These are phyloP conservation scores for Arthrobotrys sinensis DNA, from an alignment of 2,329 filamentous ascomycete genomes.

Conservation along the genomic window DNA sequence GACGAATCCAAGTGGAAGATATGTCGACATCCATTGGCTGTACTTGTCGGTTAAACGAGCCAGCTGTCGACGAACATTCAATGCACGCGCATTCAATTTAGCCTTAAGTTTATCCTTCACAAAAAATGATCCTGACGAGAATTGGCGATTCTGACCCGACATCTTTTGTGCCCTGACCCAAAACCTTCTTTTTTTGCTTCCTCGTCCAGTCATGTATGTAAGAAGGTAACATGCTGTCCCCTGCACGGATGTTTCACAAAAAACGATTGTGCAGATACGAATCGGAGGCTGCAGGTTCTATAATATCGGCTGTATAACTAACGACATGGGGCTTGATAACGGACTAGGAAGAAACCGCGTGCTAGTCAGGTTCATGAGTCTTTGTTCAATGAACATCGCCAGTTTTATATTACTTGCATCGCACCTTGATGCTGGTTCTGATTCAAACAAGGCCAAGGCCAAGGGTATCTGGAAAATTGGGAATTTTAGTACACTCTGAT, in stretches of 20 bases:
- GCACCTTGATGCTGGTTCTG: slow-evolving; percentile 44
- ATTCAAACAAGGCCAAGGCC: slow-evolving; percentile 20
- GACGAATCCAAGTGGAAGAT: not conserved
- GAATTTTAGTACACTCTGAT: slow-evolving; percentile 1
- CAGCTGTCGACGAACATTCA: slow-evolving; percentile 2
- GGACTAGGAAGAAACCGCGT: slow-evolving; percentile 21
- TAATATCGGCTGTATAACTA: not conserved
- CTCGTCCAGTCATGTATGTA: slow-evolving; percentile 9
- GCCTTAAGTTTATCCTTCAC: slow-evolving; percentile 26
- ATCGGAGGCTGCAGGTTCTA: slow-evolving; percentile 9
- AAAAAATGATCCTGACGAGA: slow-evolving; percentile 11
- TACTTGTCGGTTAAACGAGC: slow-evolving; percentile 37
- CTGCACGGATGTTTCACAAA: slow-evolving; percentile 43
- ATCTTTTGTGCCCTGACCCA: slow-evolving; percentile 1
- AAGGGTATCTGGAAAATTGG: slow-evolving; percentile 33
- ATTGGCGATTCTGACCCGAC: slow-evolving; percentile 7
- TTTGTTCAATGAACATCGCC: not conserved
- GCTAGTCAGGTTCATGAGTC: slow-evolving; percentile 1
- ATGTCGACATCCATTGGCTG: slow-evolving; percentile 11
- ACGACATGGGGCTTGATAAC: slow-evolving; percentile 11
- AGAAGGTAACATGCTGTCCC: slow-evolving; percentile 4
- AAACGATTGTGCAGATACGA: slow-evolving; percentile 26
- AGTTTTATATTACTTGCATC: slow-evolving; percentile 20
- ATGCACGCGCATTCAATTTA: slow-evolving; percentile 32
- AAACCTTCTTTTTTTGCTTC: not conserved